Evolutionary conservation across 2,329 filamentous ascomycete species (phyloP).

Genomic region (Camptophora hylomeconis): DNA sequence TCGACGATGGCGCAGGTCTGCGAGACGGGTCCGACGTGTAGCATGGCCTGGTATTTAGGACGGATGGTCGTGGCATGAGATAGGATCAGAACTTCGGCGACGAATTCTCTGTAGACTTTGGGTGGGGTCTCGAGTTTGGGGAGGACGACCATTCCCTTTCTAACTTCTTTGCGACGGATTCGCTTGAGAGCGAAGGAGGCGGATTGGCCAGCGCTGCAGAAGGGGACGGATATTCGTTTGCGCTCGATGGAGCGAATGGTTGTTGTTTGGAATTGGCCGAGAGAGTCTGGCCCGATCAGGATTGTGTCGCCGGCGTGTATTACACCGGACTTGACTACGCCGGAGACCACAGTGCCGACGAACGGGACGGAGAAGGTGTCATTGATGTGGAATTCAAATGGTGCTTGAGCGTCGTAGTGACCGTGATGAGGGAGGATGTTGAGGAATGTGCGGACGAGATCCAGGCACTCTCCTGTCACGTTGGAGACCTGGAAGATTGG

Average conservation of each 20-base stretch:
- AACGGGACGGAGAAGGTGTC: conserved; percentile 97
- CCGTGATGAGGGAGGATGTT: conserved; percentile 93
- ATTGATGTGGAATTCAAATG: conserved; percentile 91
- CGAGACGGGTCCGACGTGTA: conserved; percentile 86
- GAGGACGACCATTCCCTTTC: conserved; percentile 95
- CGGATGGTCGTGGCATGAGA: conserved; percentile 96
- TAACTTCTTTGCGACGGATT: conserved; percentile 76
- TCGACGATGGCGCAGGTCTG: conserved; percentile 97
- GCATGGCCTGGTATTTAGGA: conserved; percentile 93
- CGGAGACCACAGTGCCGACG: conserved; percentile 89
- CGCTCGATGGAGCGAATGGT: conserved; percentile 86
- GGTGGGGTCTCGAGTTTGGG: conserved; percentile 65
- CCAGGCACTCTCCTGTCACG: conserved; percentile 82
- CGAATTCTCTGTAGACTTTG: conserved; percentile 63
- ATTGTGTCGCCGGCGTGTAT: conserved; percentile 84
- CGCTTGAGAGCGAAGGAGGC: conserved; percentile 84
- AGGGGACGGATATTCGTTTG: conserved; percentile 79
- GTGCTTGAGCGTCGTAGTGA: conserved; percentile 74
- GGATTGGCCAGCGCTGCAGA: conserved; percentile 80
- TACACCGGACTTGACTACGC: conserved; percentile 77
- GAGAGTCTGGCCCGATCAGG: conserved; percentile 75
- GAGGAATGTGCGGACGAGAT: conserved; percentile 81
- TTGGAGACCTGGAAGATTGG: conserved; percentile 98
- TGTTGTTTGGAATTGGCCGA: conserved; percentile 80
- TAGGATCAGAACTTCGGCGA: conserved; percentile 82